These are phyloP conservation scores for Albugo candida DNA, from an alignment of 352 stramenopile species.

Conservation along the genomic window DNA sequence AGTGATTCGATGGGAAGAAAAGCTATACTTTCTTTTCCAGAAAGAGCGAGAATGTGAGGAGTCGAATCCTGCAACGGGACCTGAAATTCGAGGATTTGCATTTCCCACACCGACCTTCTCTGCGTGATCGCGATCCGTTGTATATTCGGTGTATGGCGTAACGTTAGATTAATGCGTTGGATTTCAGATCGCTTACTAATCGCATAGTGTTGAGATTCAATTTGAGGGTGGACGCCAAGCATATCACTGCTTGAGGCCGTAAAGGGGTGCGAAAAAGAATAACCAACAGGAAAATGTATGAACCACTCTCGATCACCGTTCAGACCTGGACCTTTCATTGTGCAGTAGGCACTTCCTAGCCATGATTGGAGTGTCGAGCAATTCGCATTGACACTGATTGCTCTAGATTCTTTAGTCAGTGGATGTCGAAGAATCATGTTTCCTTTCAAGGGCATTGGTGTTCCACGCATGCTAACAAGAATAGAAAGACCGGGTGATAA, in stretches of 20 bases:
- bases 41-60: no score
- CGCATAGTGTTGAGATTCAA: slow-evolving; percentile 1
- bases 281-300: slow-evolving; percentile 7
- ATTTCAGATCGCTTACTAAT: slow-evolving; percentile 5
- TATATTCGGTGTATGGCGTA: slow-evolving; percentile 10
- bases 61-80: no score
- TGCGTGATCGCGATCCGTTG: slow-evolving; percentile 7
- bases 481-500: slow-evolving; percentile 13
- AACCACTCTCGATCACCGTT: slow-evolving; percentile 15
- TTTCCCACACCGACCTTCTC: slow-evolving; percentile 2
- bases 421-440: slow-evolving; percentile 12
- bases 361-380: slow-evolving; percentile 6
- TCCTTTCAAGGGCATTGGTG: slow-evolving; percentile 2
- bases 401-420: slow-evolving; percentile 4
- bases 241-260: slow-evolving; percentile 6
- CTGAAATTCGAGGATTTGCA: slow-evolving; percentile 1
- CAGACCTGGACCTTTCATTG: slow-evolving; percentile 10
- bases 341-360: slow-evolving; percentile 10
- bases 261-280: slow-evolving; percentile 2
- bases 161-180: slow-evolving; percentile 10
- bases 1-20: slow-evolving; percentile 6
- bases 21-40: background rate
- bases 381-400: slow-evolving; percentile 1
- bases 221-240: slow-evolving; percentile 2
- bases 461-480: slow-evolving; percentile 4